These are phyloP conservation scores for Phytophthora crassamura DNA, from an alignment of 352 stramenopile species.

Conservation along the genomic window DNA sequence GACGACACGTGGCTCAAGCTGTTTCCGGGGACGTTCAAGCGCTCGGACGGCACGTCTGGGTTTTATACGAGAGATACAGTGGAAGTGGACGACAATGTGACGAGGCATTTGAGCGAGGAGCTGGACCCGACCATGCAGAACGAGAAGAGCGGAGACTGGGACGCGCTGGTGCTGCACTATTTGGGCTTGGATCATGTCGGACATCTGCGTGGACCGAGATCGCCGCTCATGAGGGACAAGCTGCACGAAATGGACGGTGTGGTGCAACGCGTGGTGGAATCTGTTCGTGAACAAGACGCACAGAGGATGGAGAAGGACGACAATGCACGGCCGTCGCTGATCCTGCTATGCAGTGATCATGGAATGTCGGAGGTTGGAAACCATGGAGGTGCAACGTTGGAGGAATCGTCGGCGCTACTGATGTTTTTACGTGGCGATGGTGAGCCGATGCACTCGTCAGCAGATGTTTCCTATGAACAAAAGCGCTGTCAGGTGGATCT, in stretches of 20 bases:
- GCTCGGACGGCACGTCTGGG: slow-evolving; percentile 80
- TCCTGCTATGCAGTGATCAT: slow-evolving; percentile 88
- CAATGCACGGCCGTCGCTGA: slow-evolving; percentile 54
- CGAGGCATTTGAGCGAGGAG: slow-evolving; percentile 82
- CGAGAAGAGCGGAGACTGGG: slow-evolving; percentile 79
- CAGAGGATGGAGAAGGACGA: slow-evolving; percentile 30
- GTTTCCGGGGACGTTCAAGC: slow-evolving; percentile 76
- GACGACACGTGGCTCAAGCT: slow-evolving; percentile 93
- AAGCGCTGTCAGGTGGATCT: slow-evolving; percentile 77
- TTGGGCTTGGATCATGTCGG: slow-evolving; percentile 88
- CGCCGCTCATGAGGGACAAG: slow-evolving; percentile 79
- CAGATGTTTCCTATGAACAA: slow-evolving; percentile 18
- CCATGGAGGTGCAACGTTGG: slow-evolving; percentile 83
- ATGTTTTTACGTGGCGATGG: slow-evolving; percentile 74
- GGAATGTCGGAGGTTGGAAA: slow-evolving; percentile 92
- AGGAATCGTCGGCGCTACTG: slow-evolving; percentile 85
- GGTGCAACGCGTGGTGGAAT: slow-evolving; percentile 63
- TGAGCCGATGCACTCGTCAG: slow-evolving; percentile 16
- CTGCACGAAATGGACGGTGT: slow-evolving; percentile 86
- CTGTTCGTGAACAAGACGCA: slow-evolving; percentile 66
- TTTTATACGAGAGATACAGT: slow-evolving; percentile 91
- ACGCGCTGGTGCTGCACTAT: slow-evolving; percentile 89
- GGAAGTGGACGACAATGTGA: slow-evolving; percentile 89
- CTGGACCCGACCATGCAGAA: slow-evolving; percentile 76
- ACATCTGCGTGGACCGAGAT: slow-evolving; percentile 82